A percentile compares a stretch with the other conserved stretches of the same genome.
phyloP scores from a whole-genome alignment of 202 grass and related monocot species.

The Thinopyrum obtusiflorum region DNA sequence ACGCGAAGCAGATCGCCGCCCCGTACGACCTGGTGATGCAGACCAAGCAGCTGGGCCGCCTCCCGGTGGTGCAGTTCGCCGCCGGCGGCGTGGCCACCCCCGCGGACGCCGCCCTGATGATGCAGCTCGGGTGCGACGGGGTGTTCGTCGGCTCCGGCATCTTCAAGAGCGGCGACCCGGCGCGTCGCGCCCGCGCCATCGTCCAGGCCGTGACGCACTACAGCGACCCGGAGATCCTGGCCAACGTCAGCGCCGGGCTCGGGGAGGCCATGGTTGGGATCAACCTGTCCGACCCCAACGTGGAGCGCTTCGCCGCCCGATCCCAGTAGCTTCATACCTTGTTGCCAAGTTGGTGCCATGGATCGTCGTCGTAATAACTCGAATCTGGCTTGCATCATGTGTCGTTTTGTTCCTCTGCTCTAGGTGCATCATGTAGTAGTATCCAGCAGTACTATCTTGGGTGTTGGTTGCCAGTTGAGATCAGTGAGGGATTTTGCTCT shows the following conservation, averaged over 20 bases:
- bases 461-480: background rate
- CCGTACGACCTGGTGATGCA: constrained; percentile 76
- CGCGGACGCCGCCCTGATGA: constrained; percentile 62
- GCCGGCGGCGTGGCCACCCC: constrained; percentile 60
- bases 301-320: constrained; percentile 51
- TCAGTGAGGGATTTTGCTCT: background rate
- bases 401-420: background rate
- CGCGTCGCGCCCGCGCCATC: constrained; percentile 35
- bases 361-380: constrained; percentile 8
- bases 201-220: constrained; percentile 55
- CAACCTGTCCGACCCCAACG: constrained; percentile 45
- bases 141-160: constrained; percentile 45
- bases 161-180: constrained; percentile 11
- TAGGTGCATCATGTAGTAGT: background rate
- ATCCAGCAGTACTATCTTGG: background rate
- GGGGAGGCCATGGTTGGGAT: constrained; percentile 62
- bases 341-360: background rate
- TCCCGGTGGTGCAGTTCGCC: constrained; percentile 63
- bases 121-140: constrained; percentile 66
- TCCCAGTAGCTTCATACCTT: constrained; percentile 25
- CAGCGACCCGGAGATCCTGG: constrained; percentile 50
- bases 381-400: constrained; percentile 4
- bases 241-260: constrained; percentile 48
- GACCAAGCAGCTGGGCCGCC: constrained; percentile 62
- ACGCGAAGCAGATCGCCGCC: constrained; percentile 55